These are phyloP conservation scores for Aspergillus quadricinctus DNA, from an alignment of 2,329 filamentous ascomycete genomes.

Conservation along the genomic window DNA sequence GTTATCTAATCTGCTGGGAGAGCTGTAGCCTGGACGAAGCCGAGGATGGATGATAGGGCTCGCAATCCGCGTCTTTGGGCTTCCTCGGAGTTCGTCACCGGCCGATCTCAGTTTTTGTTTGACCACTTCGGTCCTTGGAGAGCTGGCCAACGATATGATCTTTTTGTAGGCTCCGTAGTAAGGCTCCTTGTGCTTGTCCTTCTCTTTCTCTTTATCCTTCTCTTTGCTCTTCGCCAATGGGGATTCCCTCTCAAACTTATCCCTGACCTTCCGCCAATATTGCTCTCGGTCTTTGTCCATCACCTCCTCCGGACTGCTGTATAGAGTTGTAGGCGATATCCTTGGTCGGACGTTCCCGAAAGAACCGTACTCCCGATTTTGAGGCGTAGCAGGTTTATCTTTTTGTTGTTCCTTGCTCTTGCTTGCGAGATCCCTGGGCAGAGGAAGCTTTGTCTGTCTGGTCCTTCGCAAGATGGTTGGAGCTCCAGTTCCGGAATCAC, in stretches of 20 bases:
- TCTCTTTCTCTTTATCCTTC: slow-evolving; percentile 19
- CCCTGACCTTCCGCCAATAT: slow-evolving; percentile 25
- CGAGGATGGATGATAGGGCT: slow-evolving; percentile 28
- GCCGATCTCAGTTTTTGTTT: slow-evolving; percentile 17
- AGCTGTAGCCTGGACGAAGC: slow-evolving; percentile 16
- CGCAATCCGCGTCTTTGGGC: slow-evolving; percentile 35
- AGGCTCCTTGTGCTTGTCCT: slow-evolving; percentile 3
- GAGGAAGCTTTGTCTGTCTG: slow-evolving; percentile 27
- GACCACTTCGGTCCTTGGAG: slow-evolving; percentile 15
- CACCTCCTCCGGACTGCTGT: slow-evolving; percentile 8
- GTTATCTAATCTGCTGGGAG: slow-evolving; percentile 10
- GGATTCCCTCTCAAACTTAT: slow-evolving; percentile 24
- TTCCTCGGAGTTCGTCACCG: slow-evolving; percentile 11
- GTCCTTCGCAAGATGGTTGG: slow-evolving; percentile 12
- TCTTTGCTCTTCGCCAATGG: slow-evolving; percentile 7
- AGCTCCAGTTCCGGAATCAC: slow-evolving; percentile 4
- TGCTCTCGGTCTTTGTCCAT: slow-evolving; percentile 23
- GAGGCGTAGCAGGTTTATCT: slow-evolving; percentile 11
- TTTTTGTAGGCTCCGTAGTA: slow-evolving; percentile 18
- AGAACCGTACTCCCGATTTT: slow-evolving; percentile 3
- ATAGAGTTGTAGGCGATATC: slow-evolving; percentile 3
- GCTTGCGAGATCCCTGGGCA: slow-evolving; percentile 19
- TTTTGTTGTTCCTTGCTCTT: slow-evolving; percentile 13
- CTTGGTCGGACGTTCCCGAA: slow-evolving; percentile 2
- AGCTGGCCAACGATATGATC: slow-evolving; percentile 18